Conservation (phyloP, 345 rosid species). For the Crucihimalaya himalaica region DNA sequence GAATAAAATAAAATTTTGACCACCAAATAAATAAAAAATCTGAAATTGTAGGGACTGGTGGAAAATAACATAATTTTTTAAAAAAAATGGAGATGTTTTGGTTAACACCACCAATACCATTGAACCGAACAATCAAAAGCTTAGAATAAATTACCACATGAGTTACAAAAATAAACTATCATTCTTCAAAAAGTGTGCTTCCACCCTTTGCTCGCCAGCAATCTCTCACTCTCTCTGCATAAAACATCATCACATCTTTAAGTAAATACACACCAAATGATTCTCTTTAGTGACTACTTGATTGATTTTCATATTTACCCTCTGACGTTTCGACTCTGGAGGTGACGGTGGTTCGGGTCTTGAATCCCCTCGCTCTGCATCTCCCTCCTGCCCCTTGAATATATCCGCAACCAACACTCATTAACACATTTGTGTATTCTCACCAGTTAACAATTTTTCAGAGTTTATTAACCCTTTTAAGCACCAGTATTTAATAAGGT, state of each 20-base stretch:
- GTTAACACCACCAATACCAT: constrained; percentile 24
- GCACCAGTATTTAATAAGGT: background rate
- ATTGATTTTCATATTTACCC: constrained; percentile 26
- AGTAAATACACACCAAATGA: constrained; percentile 2
- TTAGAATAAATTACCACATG: constrained; percentile 13
- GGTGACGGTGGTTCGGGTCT: constrained; percentile 26
- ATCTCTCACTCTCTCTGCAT: constrained; percentile 39
- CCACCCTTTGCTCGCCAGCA: constrained; percentile 19
- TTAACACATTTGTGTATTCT: background rate
- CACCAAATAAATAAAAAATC: too few species aligned
- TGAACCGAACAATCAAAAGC: constrained; percentile 11
- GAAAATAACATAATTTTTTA: background rate
- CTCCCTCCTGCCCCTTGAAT: constrained; percentile 28
- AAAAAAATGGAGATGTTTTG: constrained; percentile 26
- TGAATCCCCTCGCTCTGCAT: constrained; percentile 27
- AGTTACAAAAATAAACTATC: background rate
- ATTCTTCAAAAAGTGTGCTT: constrained; percentile 30
- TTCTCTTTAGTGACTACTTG: background rate
- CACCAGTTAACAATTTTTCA: background rate
- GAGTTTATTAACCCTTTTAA: background rate
- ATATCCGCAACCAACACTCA: constrained; percentile 14
- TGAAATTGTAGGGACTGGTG: background rate
- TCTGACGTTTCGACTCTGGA: constrained; percentile 45
- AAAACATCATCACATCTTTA: constrained; percentile 3
- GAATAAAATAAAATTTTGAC: too few species aligned